These are phyloP conservation scores for Silene vulgaris DNA, from an alignment of 179 eudicot species.

Conservation along the genomic window DNA sequence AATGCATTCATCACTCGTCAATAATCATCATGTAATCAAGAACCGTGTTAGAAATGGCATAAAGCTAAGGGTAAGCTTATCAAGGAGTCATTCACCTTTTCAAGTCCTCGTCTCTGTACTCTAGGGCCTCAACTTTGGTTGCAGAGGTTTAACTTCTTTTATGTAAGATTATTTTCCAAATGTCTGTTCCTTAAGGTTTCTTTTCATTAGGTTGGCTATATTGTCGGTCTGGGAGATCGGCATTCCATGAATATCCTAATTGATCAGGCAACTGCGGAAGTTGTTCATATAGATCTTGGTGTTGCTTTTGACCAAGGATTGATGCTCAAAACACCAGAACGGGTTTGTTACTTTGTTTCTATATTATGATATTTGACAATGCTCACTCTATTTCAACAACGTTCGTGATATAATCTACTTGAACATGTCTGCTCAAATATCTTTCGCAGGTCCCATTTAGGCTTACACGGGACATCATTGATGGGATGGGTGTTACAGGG, in stretches of 20 bases:
- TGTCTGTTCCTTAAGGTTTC: neutral
- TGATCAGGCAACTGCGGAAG: conserved; percentile 96
- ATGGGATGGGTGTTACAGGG: conserved; percentile 97
- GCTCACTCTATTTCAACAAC: neutral
- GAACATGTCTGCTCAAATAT: conserved; percentile 6
- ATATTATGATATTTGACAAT: neutral
- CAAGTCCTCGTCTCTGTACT: neutral
- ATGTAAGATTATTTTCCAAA: neutral
- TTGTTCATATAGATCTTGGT: conserved; percentile 95
- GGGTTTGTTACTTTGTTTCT: conserved; percentile 51
- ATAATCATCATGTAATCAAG: neutral
- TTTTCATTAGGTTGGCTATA: conserved; percentile 73
- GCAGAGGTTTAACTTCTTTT: conserved; percentile 4
- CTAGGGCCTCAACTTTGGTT: neutral
- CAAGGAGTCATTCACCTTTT: neutral
- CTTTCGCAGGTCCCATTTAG: conserved; percentile 79
- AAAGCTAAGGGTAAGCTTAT: neutral
- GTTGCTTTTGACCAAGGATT: conserved; percentile 98
- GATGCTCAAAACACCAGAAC: conserved; percentile 98
- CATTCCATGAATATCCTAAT: conserved; percentile 87
- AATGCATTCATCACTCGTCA: neutral
- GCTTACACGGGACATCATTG: conserved; percentile 84
- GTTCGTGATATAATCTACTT: neutral
- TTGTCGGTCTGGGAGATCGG: conserved; percentile 96
- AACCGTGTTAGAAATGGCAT: neutral